Conservation (phyloP, 768 basidiomycete genomes). For the Leccinum imitatum region DNA sequence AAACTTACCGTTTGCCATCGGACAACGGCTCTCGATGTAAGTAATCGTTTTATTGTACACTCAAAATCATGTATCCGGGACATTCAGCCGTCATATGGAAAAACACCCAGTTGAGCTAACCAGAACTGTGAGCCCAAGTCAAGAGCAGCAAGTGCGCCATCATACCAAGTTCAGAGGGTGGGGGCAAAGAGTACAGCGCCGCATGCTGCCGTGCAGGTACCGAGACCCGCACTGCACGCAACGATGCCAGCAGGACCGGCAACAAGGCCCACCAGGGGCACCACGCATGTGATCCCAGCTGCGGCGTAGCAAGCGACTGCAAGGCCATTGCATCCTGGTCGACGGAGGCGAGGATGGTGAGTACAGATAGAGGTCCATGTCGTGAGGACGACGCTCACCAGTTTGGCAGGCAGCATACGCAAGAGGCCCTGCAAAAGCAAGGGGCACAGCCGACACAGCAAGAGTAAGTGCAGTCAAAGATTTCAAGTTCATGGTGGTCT, state of each 20-base stretch:
- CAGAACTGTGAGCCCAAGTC: background rate
- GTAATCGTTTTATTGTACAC: background rate
- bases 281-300: conserved; percentile 27
- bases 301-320: conserved; percentile 23
- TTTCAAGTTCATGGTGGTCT: conserved; percentile 27
- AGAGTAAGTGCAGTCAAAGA: conserved; percentile 21
- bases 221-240: conserved; percentile 25
- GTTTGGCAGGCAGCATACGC: conserved; percentile 29
- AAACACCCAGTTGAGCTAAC: background rate
- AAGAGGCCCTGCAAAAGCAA: conserved; percentile 18
- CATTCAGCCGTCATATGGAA: background rate
- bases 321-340: conserved; percentile 26
- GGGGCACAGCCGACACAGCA: conserved; percentile 10
- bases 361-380: background rate
- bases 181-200: conserved; percentile 23
- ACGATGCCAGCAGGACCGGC: conserved; percentile 21
- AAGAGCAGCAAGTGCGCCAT: background rate
- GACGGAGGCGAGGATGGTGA: background rate
- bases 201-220: conserved; percentile 3
- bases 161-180: conserved; percentile 13
- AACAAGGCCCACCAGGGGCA: conserved; percentile 7
- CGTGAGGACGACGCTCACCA: conserved; percentile 1
- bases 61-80: background rate
- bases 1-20: too few relatives aligned
- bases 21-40: background rate